These are phyloP conservation scores for Fusarium tanahbumbuense DNA, from an alignment of 2,329 filamentous ascomycete species.

Conservation along the genomic window DNA sequence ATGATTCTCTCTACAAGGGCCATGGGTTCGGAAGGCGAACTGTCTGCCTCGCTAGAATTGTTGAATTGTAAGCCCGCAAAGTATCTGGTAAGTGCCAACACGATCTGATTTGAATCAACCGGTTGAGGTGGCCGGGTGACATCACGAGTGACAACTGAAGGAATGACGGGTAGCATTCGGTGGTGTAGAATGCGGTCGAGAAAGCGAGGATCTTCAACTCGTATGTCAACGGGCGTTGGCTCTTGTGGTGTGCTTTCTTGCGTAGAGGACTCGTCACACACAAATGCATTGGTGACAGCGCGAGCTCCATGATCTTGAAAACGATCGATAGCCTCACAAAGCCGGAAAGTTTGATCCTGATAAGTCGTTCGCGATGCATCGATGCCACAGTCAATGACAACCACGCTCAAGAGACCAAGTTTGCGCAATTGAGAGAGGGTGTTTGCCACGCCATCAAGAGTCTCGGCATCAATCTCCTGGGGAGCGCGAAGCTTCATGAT, in stretches of 20 bases:
- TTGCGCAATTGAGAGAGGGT: constrained; percentile 86
- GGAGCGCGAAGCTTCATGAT: constrained; percentile 85
- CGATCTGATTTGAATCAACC: constrained; percentile 68
- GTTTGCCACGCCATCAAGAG: constrained; percentile 79
- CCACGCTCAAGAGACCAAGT: constrained; percentile 82
- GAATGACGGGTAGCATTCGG: constrained; percentile 54
- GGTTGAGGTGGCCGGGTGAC: constrained; percentile 54
- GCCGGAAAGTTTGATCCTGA: constrained; percentile 74
- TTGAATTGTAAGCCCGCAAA: constrained; percentile 73
- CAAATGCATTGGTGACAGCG: constrained; percentile 65
- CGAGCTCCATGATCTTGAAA: constrained; percentile 76
- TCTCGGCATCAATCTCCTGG: constrained; percentile 75
- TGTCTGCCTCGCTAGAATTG: constrained; percentile 44
- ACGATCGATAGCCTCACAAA: constrained; percentile 79
- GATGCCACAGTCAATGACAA: constrained; percentile 80
- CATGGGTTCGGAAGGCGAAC: constrained; percentile 58
- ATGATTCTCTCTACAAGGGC: constrained; percentile 86
- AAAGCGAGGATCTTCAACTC: constrained; percentile 49
- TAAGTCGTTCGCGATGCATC: constrained; percentile 57
- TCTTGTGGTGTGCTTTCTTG: constrained; percentile 26
- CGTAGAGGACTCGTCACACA: constrained; percentile 9
- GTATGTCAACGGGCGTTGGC: constrained; percentile 42
- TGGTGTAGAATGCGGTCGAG: constrained; percentile 50
- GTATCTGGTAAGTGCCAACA: constrained; percentile 81
- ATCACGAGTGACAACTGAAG: constrained; percentile 57